These are phyloP conservation scores for Volvox carteri DNA, from an alignment of 163 green algal genomes.

Conservation along the genomic window DNA sequence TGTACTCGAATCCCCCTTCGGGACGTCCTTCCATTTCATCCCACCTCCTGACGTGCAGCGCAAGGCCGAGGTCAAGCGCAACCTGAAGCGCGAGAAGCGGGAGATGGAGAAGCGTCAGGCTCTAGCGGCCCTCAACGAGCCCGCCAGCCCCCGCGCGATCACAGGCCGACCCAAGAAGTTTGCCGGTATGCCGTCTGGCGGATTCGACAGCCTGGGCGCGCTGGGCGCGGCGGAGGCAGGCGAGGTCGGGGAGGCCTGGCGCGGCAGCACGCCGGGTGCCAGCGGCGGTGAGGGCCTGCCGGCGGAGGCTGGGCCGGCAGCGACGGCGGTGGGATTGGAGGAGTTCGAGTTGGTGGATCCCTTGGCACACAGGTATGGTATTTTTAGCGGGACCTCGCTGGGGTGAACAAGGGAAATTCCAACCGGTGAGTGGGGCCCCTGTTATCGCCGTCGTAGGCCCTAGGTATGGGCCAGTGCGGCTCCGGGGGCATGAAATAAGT, in stretches of 20 bases:
- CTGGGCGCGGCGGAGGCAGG: not conserved
- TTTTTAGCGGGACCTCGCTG: too few species aligned
- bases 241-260: not conserved
- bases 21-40: too few species aligned
- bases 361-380: constrained; percentile 56
- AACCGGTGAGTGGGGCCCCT: too few species aligned
- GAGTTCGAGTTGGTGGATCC: constrained; percentile 59
- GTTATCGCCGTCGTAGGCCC: too few species aligned
- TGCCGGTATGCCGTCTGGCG: not conserved
- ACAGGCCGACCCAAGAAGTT: constrained; percentile 43
- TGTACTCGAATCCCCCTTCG: too few species aligned
- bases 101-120: constrained; percentile 78
- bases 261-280: constrained; percentile 21
- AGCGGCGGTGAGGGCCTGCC: constrained; percentile 12
- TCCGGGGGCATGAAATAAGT: too few species aligned
- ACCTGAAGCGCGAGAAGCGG: constrained; percentile 76
- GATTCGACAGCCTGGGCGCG: constrained; percentile 20
- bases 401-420: too few species aligned
- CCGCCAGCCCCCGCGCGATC: constrained; percentile 48
- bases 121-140: constrained; percentile 65
- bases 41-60: too few species aligned
- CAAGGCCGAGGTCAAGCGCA: constrained; percentile 77
- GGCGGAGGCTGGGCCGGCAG: not conserved
- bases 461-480: too few species aligned
- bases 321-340: not conserved